Percentiles rank a stretch among this genome's conserved stretches.
These are phyloP conservation scores for Poteriospumella lacustris DNA, from an alignment of 108 stramenopile species.

Conservation along the genomic window DNA sequence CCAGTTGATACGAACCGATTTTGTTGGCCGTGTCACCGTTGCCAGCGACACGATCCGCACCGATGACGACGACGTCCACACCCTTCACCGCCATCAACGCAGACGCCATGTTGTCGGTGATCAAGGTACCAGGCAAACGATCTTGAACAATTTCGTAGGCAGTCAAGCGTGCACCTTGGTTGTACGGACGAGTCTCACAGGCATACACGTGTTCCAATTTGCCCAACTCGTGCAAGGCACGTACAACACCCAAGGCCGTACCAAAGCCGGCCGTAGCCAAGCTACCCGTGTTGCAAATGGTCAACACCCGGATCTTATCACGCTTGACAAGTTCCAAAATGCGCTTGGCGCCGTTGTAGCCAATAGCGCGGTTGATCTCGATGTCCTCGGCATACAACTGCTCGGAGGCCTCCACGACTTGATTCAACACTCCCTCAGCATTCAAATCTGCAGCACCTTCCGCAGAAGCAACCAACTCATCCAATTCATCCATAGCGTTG, in stretches of 20 bases:
- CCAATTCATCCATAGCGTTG: slow-evolving; percentile 78
- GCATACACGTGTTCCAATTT: slow-evolving; percentile 70
- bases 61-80: slow-evolving; percentile 81
- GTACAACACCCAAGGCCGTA: slow-evolving; percentile 88
- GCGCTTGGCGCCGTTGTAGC: slow-evolving; percentile 66
- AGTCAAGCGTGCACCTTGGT: slow-evolving; percentile 92
- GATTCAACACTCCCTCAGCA: slow-evolving; percentile 8
- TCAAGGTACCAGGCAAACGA: slow-evolving; percentile 77
- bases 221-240: slow-evolving; percentile 61
- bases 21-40: slow-evolving; percentile 98
- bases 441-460: slow-evolving; percentile 30
- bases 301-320: slow-evolving; percentile 48
- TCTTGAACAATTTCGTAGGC: slow-evolving; percentile 91
- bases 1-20: slow-evolving; percentile 84
- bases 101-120: slow-evolving; percentile 84
- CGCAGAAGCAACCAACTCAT: not conserved
- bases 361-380: slow-evolving; percentile 73
- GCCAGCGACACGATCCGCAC: slow-evolving; percentile 92
- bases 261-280: slow-evolving; percentile 92
- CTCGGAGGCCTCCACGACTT: slow-evolving; percentile 67
- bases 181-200: slow-evolving; percentile 84
- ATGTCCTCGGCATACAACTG: slow-evolving; percentile 82
- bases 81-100: slow-evolving; percentile 66
- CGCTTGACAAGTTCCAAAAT: slow-evolving; percentile 51
- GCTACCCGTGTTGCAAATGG: slow-evolving; percentile 85